Conservation (phyloP, 2,329 filamentous ascomycete genomes). For the Claviceps sorghi region DNA sequence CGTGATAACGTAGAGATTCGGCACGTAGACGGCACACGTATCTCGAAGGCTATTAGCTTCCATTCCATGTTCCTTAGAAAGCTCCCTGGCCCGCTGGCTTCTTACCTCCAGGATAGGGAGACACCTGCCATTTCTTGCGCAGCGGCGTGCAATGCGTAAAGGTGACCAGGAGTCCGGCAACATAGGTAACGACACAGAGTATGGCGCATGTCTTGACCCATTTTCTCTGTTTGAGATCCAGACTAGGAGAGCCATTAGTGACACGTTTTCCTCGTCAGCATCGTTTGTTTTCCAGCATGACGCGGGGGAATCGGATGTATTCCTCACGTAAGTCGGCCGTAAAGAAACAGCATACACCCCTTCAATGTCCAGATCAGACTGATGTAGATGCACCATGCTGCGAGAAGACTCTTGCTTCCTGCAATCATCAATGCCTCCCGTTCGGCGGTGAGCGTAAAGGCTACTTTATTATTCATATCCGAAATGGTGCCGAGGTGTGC, state of each 20-base stretch:
- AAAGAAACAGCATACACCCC: constrained; percentile 28
- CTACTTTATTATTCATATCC: constrained; percentile 18
- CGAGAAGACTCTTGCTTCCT: constrained; percentile 21
- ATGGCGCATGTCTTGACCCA: constrained; percentile 21
- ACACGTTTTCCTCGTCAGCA: neutral
- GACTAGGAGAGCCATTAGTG: constrained; percentile 9
- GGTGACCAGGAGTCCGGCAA: constrained; percentile 18
- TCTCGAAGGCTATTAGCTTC: neutral
- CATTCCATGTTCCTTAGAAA: neutral
- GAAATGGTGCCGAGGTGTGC: constrained; percentile 25
- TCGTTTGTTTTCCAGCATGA: neutral
- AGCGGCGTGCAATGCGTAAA: constrained; percentile 22
- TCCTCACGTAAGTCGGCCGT: constrained; percentile 26
- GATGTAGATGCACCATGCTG: constrained; percentile 27
- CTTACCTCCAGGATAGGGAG: constrained; percentile 25
- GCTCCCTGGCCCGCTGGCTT: constrained; percentile 1
- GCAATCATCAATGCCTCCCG: constrained; percentile 16
- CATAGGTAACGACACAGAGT: constrained; percentile 17
- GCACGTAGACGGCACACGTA: neutral
- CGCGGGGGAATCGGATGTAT: neutral
- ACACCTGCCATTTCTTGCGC: constrained; percentile 25
- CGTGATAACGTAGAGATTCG: neutral
- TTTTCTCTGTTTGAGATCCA: constrained; percentile 11
- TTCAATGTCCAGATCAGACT: constrained; percentile 29
- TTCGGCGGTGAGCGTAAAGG: constrained; percentile 15